These are phyloP conservation scores for Lactarius pseudohatsudake DNA, from an alignment of 768 basidiomycete genomes.

Conservation along the genomic window DNA sequence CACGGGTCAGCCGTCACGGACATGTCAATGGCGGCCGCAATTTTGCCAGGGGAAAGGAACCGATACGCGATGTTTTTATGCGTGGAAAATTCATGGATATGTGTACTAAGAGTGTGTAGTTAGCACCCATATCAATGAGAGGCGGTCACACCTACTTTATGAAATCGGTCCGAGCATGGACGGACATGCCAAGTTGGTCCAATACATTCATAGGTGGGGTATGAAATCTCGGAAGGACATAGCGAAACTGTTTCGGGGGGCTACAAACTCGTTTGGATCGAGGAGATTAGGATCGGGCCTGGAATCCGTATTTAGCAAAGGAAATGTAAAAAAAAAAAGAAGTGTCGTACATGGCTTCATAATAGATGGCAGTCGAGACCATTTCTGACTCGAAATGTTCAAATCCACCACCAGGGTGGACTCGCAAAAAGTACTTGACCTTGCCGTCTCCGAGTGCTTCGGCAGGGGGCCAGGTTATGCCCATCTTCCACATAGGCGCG, in stretches of 20 bases:
- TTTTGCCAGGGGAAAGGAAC: slow-evolving; percentile 76
- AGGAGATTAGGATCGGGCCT: slow-evolving; percentile 79
- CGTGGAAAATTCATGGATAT: slow-evolving; percentile 66
- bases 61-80: slow-evolving; percentile 90
- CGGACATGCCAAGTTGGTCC: slow-evolving; percentile 80
- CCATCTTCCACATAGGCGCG: slow-evolving; percentile 72
- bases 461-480: slow-evolving; percentile 75
- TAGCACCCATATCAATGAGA: slow-evolving; percentile 10
- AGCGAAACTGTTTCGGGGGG: slow-evolving; percentile 80
- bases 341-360: slow-evolving; percentile 72
- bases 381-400: slow-evolving; percentile 86
- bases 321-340: not conserved
- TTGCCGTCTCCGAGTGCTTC: slow-evolving; percentile 65
- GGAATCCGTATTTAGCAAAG: slow-evolving; percentile 18
- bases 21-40: slow-evolving; percentile 86
- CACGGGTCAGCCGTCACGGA: slow-evolving; percentile 80
- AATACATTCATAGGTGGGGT: slow-evolving; percentile 80
- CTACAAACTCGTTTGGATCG: slow-evolving; percentile 76
- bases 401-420: slow-evolving; percentile 80
- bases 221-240: slow-evolving; percentile 82
- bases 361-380: slow-evolving; percentile 78
- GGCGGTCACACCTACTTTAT: slow-evolving; percentile 57
- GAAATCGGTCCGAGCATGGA: slow-evolving; percentile 79
- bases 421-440: slow-evolving; percentile 79
- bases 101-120: slow-evolving; percentile 50